Conservation (phyloP, 768 basidiomycete species). For the Podaxis sp. region DNA sequence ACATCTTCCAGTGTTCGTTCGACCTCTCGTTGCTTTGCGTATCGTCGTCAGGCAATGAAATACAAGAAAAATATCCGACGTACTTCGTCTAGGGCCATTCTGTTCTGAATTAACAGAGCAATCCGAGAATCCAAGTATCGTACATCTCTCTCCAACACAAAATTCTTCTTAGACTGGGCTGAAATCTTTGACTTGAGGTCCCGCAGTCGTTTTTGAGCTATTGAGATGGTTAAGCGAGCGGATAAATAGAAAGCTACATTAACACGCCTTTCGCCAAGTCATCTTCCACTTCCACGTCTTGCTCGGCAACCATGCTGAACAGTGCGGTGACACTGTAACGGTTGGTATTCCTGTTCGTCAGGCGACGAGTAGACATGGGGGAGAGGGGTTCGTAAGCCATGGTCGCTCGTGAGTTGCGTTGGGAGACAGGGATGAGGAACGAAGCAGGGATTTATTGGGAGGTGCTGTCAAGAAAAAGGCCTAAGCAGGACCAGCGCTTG, state of each 20-base stretch:
- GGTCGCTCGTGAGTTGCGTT: constrained; percentile 30
- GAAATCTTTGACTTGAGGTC: constrained; percentile 98
- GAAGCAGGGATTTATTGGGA: constrained; percentile 13
- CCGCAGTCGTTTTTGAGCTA: constrained; percentile 94
- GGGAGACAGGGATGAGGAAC: constrained; percentile 22
- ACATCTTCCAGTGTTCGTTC: constrained; percentile 95
- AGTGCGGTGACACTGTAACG: constrained; percentile 94
- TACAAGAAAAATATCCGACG: constrained; percentile 26
- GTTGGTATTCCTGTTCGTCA: constrained; percentile 93
- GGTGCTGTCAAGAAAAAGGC: constrained; percentile 12
- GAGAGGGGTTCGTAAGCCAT: constrained; percentile 69
- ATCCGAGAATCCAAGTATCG: constrained; percentile 97
- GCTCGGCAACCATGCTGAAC: constrained; percentile 98
- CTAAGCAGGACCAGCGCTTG: constrained; percentile 19
- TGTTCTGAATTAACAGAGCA: constrained; percentile 95
- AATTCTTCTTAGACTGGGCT: constrained; percentile 99
- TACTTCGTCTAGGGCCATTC: constrained; percentile 95
- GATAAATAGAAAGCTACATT: constrained; percentile 5
- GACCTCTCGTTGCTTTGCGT: constrained; percentile 84
- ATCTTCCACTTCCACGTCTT: constrained; percentile 97
- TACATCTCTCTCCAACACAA: constrained; percentile 97
- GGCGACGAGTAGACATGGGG: constrained; percentile 69
- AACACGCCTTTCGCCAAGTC: constrained; percentile 87
- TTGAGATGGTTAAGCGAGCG: constrained; percentile 4
- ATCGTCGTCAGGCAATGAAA: constrained; percentile 16